These are phyloP conservation scores for Acorus calamus DNA, from an alignment of 106 monocot genomes.

Conservation along the genomic window DNA sequence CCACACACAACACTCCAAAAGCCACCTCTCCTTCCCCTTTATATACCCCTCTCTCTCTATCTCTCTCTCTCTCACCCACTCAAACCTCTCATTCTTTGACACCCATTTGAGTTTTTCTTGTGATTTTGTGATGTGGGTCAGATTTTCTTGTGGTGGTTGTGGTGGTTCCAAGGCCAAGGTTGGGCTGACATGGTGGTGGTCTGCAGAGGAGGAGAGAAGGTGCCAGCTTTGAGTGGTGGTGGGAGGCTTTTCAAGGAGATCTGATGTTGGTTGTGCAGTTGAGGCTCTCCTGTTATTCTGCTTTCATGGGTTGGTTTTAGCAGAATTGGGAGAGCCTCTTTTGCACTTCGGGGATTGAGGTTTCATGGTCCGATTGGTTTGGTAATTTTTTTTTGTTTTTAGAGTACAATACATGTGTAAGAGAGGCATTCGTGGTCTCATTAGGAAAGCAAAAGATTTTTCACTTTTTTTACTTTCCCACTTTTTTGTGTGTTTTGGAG, in stretches of 20 bases:
- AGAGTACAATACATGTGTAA: conserved; percentile 19
- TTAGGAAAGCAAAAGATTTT: background rate
- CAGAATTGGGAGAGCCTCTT: background rate
- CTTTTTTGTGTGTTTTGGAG: background rate
- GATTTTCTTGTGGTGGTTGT: no score
- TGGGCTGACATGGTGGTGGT: no score
- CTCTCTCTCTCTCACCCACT: background rate
- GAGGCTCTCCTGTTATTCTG: background rate
- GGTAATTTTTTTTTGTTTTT: background rate
- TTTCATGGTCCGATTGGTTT: conserved; percentile 18
- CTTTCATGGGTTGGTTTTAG: background rate
- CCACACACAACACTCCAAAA: conserved; percentile 8
- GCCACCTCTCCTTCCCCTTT: background rate
- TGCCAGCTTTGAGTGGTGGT: no score
- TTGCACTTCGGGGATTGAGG: conserved; percentile 27
- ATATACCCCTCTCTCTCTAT: background rate
- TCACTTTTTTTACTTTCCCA: no score
- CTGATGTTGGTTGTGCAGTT: no score
- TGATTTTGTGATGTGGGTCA: no score
- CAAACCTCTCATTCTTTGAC: background rate
- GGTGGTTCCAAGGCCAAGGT: no score
- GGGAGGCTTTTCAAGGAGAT: no score
- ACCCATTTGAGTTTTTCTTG: background rate
- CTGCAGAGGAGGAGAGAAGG: no score
- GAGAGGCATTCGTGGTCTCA: conserved; percentile 30